Conservation (phyloP, 768 basidiomycete species). For the Rhizopogon sp. region DNA sequence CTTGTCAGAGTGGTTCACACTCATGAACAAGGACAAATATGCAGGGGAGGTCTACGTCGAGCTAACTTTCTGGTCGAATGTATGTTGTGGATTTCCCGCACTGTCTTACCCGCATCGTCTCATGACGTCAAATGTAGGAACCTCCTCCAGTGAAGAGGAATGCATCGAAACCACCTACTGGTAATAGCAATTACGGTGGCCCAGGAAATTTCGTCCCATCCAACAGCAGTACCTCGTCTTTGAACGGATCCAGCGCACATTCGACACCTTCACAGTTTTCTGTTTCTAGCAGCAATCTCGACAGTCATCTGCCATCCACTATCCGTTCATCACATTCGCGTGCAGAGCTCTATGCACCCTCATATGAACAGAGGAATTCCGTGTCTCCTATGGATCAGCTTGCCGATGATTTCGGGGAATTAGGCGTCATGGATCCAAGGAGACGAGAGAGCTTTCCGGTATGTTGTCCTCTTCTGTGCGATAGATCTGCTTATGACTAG, state of each 20-base stretch:
- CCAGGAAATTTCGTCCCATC: constrained; percentile 70
- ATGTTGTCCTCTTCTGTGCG: constrained; percentile 20
- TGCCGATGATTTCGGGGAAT: constrained; percentile 61
- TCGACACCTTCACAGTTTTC: constrained; percentile 5
- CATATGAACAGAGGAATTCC: constrained; percentile 56
- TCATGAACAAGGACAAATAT: constrained; percentile 89
- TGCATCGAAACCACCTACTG: constrained; percentile 42
- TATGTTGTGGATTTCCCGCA: constrained; percentile 29
- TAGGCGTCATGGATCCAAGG: constrained; percentile 47
- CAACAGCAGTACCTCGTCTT: constrained; percentile 25
- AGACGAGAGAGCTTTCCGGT: constrained; percentile 61
- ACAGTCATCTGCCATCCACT: constrained; percentile 55
- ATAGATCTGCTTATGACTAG: constrained; percentile 10
- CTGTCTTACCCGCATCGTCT: constrained; percentile 2
- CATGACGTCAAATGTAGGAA: constrained; percentile 43
- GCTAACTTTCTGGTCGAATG: constrained; percentile 95
- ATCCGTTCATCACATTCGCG: constrained; percentile 58
- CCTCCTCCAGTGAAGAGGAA: constrained; percentile 71
- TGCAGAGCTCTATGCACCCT: constrained; percentile 68
- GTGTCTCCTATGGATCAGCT: constrained; percentile 41
- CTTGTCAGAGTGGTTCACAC: constrained; percentile 84
- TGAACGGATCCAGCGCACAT: constrained; percentile 17
- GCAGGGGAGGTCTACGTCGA: constrained; percentile 95
- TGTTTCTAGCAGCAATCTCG: constrained; percentile 28
- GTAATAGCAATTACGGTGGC: constrained; percentile 66